Base-by-base conservation (phyloP, 208 protist genomes). In the Herpetomonas samuelpessoai region DNA sequence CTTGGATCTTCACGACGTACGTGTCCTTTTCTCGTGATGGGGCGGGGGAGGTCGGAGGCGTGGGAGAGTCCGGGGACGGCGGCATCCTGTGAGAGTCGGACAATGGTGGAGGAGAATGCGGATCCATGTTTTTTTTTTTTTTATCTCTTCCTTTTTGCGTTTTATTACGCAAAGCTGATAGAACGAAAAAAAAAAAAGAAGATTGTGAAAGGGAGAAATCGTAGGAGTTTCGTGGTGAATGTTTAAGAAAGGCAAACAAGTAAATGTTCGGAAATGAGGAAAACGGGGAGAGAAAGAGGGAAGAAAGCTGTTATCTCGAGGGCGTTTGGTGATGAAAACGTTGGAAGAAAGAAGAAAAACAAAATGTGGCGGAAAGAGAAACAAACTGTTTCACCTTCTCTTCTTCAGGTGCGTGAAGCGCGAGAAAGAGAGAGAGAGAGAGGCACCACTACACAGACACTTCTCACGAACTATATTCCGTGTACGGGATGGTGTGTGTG, bases 311-410 rank as follows among this genome's bases (percentile, higher is more conserved):
- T 6, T 19, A 45, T 26, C 1, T 0, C 7, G 46, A 47, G 29
- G 14, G 35, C 10, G 54, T 19, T 26, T n/a, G 21, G n/a, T 14
- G 24, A 57, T 45, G 29, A 26, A n/a, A 57, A 38, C 2, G 10
- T 29, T 21, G 31, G 3, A 35, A 9, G 27, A 28, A 54, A 54
- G 14, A 54, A 62, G 10, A 48, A 47, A 2, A 66, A 19, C 2
- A 38, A 58, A 49, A 58, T n/a, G n/a, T n/a, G n/a, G n/a, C n/a
- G 52, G 51, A 58, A 59, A 59, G 16, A 39, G 35, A 12, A 30
- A 26, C 44, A 45, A 39, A n/a, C 12, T 35, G 14, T 39, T 39
- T 28, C 24, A 52, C 18, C 22, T 26, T 28, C 22, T 52, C 22
- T 52, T 52, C n/a, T n/a, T n/a, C n/a, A n/a, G n/a, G n/a, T n/a